Percentiles rank a stretch among this genome's conserved stretches.
Evolutionary conservation across 495 filamentous ascomycete genomes (phyloP).

Genomic region (Penicillium pancosmium): DNA sequence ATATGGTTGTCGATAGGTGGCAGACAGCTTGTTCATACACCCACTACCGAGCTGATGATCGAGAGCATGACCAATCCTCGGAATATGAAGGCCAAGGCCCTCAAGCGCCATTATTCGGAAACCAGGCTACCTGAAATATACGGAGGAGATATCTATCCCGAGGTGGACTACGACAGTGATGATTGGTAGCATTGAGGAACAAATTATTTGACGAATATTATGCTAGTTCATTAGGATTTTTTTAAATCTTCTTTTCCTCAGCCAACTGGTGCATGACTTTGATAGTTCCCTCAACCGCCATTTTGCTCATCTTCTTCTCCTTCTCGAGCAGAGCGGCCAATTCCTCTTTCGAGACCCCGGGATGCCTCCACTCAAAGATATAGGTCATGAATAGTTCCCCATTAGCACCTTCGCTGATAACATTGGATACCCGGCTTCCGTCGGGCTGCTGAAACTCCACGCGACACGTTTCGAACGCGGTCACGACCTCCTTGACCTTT

Average conservation of each 20-base stretch:
- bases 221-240: background rate
- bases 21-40: conserved; percentile 3
- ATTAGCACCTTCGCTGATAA: conserved; percentile 47
- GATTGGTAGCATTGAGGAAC: background rate
- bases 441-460: conserved; percentile 41
- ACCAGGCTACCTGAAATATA: background rate
- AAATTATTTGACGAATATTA: background rate
- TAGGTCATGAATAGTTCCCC: conserved; percentile 56
- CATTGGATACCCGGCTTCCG: conserved; percentile 48
- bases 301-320: conserved; percentile 32
- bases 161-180: background rate
- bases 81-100: background rate
- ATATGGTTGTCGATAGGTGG: conserved; percentile 2
- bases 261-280: conserved; percentile 36
- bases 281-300: conserved; percentile 42
- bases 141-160: conserved; percentile 6
- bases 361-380: conserved; percentile 55
- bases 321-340: conserved; percentile 29
- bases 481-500: conserved; percentile 30
- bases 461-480: conserved; percentile 24
- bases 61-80: conserved; percentile 3
- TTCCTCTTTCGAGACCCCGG: conserved; percentile 36
- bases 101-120: conserved; percentile 4
- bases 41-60: conserved; percentile 8
- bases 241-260: conserved; percentile 31